A percentile compares a stretch with the other conserved stretches of the same genome.
Conservation (phyloP, 108 stramenopile species). For the Pseudonitzschia pungens region DNA sequence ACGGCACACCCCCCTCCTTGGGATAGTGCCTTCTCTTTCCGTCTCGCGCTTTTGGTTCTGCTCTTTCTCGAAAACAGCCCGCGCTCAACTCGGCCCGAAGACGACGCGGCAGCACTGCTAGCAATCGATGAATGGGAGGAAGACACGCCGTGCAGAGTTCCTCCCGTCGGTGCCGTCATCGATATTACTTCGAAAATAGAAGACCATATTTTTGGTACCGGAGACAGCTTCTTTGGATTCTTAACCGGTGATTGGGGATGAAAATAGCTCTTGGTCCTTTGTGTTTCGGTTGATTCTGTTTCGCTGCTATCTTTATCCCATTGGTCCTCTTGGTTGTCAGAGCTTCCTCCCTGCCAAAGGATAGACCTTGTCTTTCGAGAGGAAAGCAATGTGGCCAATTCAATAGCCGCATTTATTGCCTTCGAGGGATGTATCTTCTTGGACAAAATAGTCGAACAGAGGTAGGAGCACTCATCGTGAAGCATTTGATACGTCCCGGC, state of each 20-base stretch:
- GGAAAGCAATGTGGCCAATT: conserved; percentile 52
- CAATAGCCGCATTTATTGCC: conserved; percentile 23
- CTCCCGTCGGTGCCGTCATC: background rate
- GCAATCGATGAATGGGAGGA: conserved; percentile 1
- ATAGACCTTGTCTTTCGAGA: conserved; percentile 39
- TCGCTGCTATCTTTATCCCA: background rate
- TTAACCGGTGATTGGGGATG: background rate
- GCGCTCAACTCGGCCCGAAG: background rate
- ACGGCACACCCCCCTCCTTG: background rate
- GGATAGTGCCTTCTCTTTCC: conserved; percentile 18
- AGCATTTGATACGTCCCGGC: conserved; percentile 69
- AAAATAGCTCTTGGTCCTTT: background rate
- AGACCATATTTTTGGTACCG: conserved; percentile 15
- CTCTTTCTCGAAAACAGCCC: background rate
- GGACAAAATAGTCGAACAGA: conserved; percentile 57
- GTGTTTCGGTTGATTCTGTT: background rate
- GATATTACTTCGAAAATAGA: conserved; percentile 9
- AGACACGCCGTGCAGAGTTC: background rate
- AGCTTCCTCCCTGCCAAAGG: conserved; percentile 31
- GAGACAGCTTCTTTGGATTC: background rate
- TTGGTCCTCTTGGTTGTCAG: background rate
- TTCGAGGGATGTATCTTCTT: conserved; percentile 5
- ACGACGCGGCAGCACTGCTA: background rate
- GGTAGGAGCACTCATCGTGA: conserved; percentile 70
- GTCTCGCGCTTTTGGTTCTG: conserved; percentile 36